Conservation (phyloP, 805 yeast genomes). For the Ogataea paraovalis region DNA sequence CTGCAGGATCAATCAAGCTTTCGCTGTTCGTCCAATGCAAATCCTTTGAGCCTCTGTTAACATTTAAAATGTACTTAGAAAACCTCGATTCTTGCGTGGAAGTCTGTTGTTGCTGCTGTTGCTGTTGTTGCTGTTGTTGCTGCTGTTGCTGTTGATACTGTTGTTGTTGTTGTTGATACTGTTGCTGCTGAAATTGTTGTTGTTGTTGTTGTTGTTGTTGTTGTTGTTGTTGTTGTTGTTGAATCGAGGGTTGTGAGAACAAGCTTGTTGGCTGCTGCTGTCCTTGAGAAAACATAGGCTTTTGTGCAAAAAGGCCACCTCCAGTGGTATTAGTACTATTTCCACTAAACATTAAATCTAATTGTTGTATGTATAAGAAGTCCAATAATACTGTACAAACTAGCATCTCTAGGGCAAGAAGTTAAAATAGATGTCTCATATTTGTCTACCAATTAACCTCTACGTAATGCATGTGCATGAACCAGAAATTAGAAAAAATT, state of each 20-base stretch:
- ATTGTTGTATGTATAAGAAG: too few species aligned
- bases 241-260: too few species aligned
- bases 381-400: too few species aligned
- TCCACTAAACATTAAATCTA: conserved; percentile 1
- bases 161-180: conserved; percentile 6
- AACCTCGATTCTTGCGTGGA: conserved; percentile 14
- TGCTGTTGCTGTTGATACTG: conserved; percentile 6
- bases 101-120: neutral
- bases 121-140: neutral
- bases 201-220: conserved; percentile 7
- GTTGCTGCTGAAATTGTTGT: neutral
- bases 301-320: neutral
- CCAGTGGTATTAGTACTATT: neutral
- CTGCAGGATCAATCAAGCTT: neutral
- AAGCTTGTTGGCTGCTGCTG: too few species aligned
- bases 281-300: neutral
- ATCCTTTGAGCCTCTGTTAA: conserved; percentile 10
- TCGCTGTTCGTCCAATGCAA: conserved; percentile 14
- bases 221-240: conserved; percentile 2
- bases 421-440: too few species aligned
- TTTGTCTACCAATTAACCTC: too few species aligned
- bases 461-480: too few species aligned
- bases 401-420: too few species aligned
- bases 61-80: conserved; percentile 17
- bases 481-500: too few species aligned